A percentile compares a stretch with the other conserved stretches of the same genome.
phyloP scores from a whole-genome alignment of 1,139 yeast genomes.

The Geotrichum histeridarum region DNA sequence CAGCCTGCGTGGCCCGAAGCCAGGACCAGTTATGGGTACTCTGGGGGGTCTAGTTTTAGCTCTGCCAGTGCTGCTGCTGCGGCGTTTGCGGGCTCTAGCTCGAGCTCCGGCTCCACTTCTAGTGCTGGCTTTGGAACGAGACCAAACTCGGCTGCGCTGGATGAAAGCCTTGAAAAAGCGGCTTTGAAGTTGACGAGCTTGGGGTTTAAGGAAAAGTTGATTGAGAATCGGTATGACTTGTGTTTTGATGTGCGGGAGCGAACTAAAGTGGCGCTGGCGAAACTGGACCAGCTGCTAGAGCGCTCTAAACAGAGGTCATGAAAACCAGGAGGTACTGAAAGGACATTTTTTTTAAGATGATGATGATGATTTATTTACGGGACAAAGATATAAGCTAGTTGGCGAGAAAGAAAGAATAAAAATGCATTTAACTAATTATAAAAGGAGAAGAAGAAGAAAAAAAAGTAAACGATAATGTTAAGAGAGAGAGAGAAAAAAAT shows the following conservation, averaged over 20 bases:
- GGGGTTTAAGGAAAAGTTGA: conserved; percentile 41
- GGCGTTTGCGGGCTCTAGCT: too few species aligned
- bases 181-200: conserved; percentile 33
- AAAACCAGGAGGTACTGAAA: too few species aligned
- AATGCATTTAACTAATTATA: not conserved
- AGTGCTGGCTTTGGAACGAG: too few species aligned
- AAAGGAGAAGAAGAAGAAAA: too few species aligned
- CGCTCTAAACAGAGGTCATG: not conserved
- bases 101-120: too few species aligned
- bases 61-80: too few species aligned
- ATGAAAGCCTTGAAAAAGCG: not conserved
- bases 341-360: too few species aligned
- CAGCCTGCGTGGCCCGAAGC: too few species aligned
- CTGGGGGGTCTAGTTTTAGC: too few species aligned
- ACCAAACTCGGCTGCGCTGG: too few species aligned
- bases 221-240: conserved; percentile 34
- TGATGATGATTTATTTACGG: not conserved
- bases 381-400: not conserved
- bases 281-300: conserved; percentile 27
- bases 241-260: conserved; percentile 47
- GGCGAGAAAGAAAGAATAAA: not conserved
- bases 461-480: not conserved
- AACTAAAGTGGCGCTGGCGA: conserved; percentile 45
- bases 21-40: too few species aligned
- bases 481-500: not conserved